Evolutionary conservation across 306 rosid species (phyloP), one percentile per base, ranked within the genome.

Genomic region (Trichosanthes cucumerina): DNA sequence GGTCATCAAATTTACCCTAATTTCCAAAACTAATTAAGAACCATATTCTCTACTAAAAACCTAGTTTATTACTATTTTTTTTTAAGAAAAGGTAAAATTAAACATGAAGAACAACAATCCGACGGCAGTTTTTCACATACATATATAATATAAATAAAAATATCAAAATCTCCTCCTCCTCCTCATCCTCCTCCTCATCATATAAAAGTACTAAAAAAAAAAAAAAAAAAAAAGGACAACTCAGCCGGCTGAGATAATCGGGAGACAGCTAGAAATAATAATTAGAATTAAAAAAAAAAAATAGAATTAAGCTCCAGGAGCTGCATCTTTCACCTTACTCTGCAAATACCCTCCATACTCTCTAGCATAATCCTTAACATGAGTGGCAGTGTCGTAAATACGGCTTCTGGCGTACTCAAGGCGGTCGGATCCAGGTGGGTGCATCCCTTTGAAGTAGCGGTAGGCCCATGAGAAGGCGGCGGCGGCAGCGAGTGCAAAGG

Each of bases 291-390:
- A n/a, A n/a, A n/a, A n/a, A n/a, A n/a, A n/a, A n/a, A n/a, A n/a
- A n/a, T n/a, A n/a, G n/a, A n/a, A 24, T 44, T 58, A 95, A n/a
- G 98, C 97, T 2, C 97, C 97, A 0, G 98, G 97, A 2, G 98
- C 97, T 0, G 96, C 97, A 71, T 92, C 98, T 78, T 89, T 95
- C 0, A 83, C 92, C 85, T 88, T 92, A 63, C 85, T 82, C 56
- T 94, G 95, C 85, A 92, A 88, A 78, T 89, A 91, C 9, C 89
- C 97, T 24, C 97, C 98, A 28, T 90, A 94, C 82, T 94, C 97
- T 54, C 84, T 81, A 0, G 98, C 98, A 63, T 86, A 92, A 54
- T 93, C 98, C 84, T 90, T 93, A 8, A 93, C 98, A 7, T 93
- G 96, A 57, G 79, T 75, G 0, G 97, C 98, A 1, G 98, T 92